Evolutionary conservation across 2,329 filamentous ascomycete genomes (phyloP).

Genomic region (Dactylellina haptotyla): DNA sequence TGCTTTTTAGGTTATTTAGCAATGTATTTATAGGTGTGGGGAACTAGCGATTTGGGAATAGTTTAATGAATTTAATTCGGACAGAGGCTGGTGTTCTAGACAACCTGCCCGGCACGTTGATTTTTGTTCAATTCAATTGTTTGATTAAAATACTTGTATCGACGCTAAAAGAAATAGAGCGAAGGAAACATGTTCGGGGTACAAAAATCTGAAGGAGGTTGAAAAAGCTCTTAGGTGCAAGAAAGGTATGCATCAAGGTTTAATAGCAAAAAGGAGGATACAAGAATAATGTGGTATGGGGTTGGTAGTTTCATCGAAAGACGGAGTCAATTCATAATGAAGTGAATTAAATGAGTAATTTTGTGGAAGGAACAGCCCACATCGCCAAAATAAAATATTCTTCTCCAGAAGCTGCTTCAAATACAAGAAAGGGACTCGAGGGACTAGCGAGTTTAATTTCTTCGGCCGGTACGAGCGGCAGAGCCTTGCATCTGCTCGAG

Average conservation of each 20-base stretch:
- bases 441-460: conserved; percentile 71
- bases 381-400: conserved; percentile 37
- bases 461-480: conserved; percentile 88
- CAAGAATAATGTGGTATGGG: conserved; percentile 18
- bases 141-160: conserved; percentile 54
- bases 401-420: conserved; percentile 39
- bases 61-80: neutral
- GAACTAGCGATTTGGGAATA: neutral
- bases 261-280: conserved; percentile 13
- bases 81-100: too few relatives aligned
- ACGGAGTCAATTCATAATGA: conserved; percentile 33
- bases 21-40: too few relatives aligned
- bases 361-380: conserved; percentile 30
- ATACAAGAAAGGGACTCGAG: conserved; percentile 8
- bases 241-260: neutral
- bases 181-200: conserved; percentile 45
- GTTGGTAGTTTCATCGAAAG: conserved; percentile 19
- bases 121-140: conserved; percentile 49
- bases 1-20: too few relatives aligned
- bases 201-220: conserved; percentile 41
- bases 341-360: conserved; percentile 45
- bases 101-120: too few relatives aligned
- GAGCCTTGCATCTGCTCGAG: conserved; percentile 93
- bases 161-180: conserved; percentile 52
- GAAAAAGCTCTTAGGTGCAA: neutral